Conservation (phyloP, 1,139 yeast genomes). For the Protomyces arabidopsidicola region DNA sequence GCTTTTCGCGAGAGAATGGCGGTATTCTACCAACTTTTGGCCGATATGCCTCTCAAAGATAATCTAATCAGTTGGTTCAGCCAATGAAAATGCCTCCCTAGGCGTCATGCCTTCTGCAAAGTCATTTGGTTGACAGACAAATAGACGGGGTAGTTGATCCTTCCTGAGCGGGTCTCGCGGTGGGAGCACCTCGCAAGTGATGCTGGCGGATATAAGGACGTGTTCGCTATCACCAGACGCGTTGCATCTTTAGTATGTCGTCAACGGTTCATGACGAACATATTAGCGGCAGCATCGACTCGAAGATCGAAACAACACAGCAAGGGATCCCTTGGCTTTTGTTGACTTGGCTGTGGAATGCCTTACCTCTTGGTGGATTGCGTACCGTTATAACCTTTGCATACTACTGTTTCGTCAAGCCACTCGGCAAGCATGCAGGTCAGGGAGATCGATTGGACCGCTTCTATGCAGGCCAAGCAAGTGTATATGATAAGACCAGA, state of each 20-base stretch:
- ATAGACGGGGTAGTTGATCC: not conserved
- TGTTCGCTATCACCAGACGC: too few relatives aligned
- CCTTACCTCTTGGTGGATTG: slow-evolving; percentile 4
- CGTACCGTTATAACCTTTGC: slow-evolving; percentile 35
- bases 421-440: slow-evolving; percentile 44
- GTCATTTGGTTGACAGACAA: not conserved
- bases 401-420: slow-evolving; percentile 61
- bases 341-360: not conserved
- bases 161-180: too few relatives aligned
- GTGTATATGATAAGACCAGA: slow-evolving; percentile 67
- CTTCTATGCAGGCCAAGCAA: slow-evolving; percentile 72
- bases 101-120: not conserved
- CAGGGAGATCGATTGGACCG: slow-evolving; percentile 67
- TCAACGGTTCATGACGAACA: too few relatives aligned
- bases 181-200: too few relatives aligned
- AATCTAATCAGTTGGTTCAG: not conserved
- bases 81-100: not conserved
- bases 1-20: too few relatives aligned
- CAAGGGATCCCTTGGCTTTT: not conserved
- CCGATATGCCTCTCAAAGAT: not conserved
- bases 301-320: too few relatives aligned
- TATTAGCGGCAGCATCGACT: too few relatives aligned
- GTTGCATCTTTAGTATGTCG: too few relatives aligned
- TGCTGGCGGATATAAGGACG: too few relatives aligned
- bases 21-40: too few relatives aligned